Evolutionary conservation across 148 eudicot species (phyloP).

Genomic region (Dianthus caryophyllus): DNA sequence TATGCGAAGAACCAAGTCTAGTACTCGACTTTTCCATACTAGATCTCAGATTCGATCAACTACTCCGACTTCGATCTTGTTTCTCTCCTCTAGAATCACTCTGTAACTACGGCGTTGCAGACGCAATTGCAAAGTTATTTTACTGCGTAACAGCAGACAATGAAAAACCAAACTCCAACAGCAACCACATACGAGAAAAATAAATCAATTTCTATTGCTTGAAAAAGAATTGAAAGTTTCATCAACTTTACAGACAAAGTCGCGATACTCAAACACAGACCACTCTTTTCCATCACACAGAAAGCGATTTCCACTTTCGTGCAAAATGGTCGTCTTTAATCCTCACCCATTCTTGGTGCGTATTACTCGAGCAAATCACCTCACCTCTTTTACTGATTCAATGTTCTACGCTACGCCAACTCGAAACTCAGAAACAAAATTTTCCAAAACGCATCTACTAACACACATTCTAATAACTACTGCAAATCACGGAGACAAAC

Average conservation of each 20-base stretch:
- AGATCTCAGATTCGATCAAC: neutral
- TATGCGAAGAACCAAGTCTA: no score
- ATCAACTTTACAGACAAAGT: no score
- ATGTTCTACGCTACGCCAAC: neutral
- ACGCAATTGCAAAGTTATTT: no score
- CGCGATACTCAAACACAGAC: neutral
- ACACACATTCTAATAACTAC: neutral
- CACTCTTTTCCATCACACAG: neutral
- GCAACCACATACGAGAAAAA: no score
- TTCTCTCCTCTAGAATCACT: neutral
- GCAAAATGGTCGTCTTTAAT: neutral
- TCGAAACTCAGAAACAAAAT: no score
- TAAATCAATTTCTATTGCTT: no score
- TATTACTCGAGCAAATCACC: neutral
- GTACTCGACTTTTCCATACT: no score
- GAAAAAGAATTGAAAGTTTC: no score
- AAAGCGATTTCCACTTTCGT: slow-evolving; percentile 4
- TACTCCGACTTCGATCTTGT: neutral
- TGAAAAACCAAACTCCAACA: no score
- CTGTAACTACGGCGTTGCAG: neutral
- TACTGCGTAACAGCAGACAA: no score
- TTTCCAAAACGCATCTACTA: neutral
- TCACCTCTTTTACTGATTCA: neutral
- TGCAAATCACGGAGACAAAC: no score
- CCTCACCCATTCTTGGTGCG: neutral